Base-by-base conservation (phyloP, 2,329 filamentous ascomycete genomes). In the Trichoderma sp. region DNA sequence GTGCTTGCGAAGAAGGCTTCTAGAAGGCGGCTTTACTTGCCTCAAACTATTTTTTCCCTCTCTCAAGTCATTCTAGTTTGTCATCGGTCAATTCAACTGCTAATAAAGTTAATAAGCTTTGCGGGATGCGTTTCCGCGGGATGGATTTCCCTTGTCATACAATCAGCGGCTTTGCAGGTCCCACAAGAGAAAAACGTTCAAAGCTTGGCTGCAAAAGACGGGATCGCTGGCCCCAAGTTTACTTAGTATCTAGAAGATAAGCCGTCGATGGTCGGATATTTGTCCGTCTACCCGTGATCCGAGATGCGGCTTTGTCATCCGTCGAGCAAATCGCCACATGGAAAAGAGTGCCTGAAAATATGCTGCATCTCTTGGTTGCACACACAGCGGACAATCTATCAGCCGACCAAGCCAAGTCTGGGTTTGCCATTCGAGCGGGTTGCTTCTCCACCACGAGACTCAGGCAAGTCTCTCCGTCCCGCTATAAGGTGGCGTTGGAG, bases 401-500 rank as follows among this genome's bases (percentile, higher is more conserved):
- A 47, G 29, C 63, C 53, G 53, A 49, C 10, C 56, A 53, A 58
- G 37, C 53, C 63, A 66, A 14, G 35, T 24, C 11, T 19, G 24
- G 16, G 10, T 14, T 64, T 31, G 14, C 29, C 27, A 37, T 56
- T 65, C 33, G 62, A 43, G 49, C 62, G 52, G 40, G 7, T 43
- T 6, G 40, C n/a, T 43, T 47, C 43, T 67, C 43, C 33, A 16
- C 27, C 56, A 16, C 33, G 31, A 37, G 47, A 49, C 5, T n/a
- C n/a, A 35, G 65, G 65, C 65, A 68, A 68, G 37, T 68, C 57
- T 68, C 6, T 68, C 65, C 65, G 65, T 62, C 65, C 57, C 65
- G 65, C 56, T 43, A 14, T 47, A 8, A 1, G 35, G 31, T 40
- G 24, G 31, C 57, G 29, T 59, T 40, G 47, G 47, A 49, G 33